Evolutionary conservation across 306 rosid species (phyloP), one percentile per base, ranked within the genome.

Genomic region (Geum urbanum): DNA sequence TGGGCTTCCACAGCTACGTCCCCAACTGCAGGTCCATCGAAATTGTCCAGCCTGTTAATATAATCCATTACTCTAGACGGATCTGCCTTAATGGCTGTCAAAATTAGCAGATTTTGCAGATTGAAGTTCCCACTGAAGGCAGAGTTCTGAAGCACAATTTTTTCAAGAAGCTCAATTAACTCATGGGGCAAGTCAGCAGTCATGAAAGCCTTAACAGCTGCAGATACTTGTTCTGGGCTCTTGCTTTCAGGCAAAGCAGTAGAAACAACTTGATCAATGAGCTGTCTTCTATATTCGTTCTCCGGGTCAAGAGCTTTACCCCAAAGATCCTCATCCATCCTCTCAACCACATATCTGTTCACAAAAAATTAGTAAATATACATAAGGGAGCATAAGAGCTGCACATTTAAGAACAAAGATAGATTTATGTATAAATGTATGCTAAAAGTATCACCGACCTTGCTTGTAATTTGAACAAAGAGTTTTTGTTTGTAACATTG

Each of bases 211-310:
- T 95, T 95, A 71, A 95, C 99, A 77, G 99, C 83, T 19, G 99
- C 99, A 76, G 99, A 95, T 74, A 95, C 99, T 82, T 95, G 99
- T 74, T 95, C 99, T 4, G 99, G 99, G 81, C 97, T 95, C 84
- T 95, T 95, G 96, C 99, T 95, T 83, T 95, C 99, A 9, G 99
- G 99, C 78, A 95, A 83, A 80, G 99, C 99, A 53, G 99, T 91
- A 62, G 99, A 91, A 54, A 95, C 97, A 66, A 94, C 97, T 80
- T 94, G 99, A 86, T 91, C 99, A 50, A 95, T 95, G 63, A 95
- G 96, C 79, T 95, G 99, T 79, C 97, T 91, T 80, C 99, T 86
- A 72, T 72, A 95, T 47, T 50, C 79, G 88, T 95, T 95, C 13
- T 95, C 99, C 19, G 99, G 97, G 69, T 24, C 79, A 78, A 95